phyloP scores from a whole-genome alignment of 805 yeast genomes.

The Ogataea neopini region DNA sequence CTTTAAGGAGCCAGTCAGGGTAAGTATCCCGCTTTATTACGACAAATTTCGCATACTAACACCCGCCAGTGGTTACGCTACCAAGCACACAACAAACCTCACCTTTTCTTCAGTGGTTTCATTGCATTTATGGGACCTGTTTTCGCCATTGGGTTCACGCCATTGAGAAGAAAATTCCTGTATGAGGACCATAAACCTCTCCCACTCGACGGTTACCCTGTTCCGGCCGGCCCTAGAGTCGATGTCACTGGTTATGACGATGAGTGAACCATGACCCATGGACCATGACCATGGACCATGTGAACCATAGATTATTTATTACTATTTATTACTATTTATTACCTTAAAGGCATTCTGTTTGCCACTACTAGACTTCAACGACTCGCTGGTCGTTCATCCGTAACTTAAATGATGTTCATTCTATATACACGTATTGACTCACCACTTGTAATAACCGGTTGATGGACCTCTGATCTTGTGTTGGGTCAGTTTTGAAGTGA shows the following conservation, averaged over 20 bases:
- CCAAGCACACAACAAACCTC: constrained; percentile 76
- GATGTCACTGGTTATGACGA: constrained; percentile 58
- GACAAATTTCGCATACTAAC: too few species aligned
- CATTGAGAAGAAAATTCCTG: constrained; percentile 66
- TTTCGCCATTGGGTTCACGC: constrained; percentile 58
- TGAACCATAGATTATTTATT: neutral
- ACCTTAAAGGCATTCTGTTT: too few species aligned
- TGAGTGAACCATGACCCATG: too few species aligned
- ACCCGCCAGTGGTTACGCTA: constrained; percentile 62
- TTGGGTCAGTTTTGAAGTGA: constrained; percentile 41
- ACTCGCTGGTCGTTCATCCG: neutral
- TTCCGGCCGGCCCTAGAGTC: constrained; percentile 57
- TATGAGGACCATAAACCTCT: constrained; percentile 66
- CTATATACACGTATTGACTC: constrained; percentile 14
- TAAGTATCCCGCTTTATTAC: too few species aligned
- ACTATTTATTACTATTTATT: constrained; percentile 9
- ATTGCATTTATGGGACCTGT: constrained; percentile 71
- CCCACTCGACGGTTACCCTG: constrained; percentile 56
- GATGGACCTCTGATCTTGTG: constrained; percentile 49
- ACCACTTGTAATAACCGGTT: constrained; percentile 60
- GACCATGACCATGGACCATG: too few species aligned
- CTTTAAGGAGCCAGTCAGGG: constrained; percentile 63
- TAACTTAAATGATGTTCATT: too few species aligned
- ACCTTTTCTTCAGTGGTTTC: constrained; percentile 62
- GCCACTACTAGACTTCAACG: too few species aligned